phyloP scores from a whole-genome alignment of 2,329 filamentous ascomycete genomes.

The Penicillium polonicum region DNA sequence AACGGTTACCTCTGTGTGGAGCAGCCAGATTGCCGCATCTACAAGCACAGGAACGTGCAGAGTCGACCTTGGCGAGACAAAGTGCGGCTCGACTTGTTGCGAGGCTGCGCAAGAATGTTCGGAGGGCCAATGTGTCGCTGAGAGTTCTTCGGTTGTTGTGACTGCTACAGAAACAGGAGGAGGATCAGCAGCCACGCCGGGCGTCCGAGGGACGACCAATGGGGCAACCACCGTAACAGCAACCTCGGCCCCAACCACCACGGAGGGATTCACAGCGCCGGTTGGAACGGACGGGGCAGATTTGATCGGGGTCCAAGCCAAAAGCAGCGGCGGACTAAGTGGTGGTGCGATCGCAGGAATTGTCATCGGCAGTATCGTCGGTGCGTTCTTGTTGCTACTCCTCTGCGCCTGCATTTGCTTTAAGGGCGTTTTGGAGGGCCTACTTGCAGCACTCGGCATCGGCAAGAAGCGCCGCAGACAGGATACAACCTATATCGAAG shows the following conservation, averaged over 20 bases:
- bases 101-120: conserved; percentile 45
- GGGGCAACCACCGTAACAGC: conserved; percentile 45
- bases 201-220: conserved; percentile 47
- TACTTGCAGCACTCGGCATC: conserved; percentile 46
- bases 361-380: conserved; percentile 50
- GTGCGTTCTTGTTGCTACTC: conserved; percentile 46
- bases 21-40: conserved; percentile 36
- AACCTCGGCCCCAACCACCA: conserved; percentile 43
- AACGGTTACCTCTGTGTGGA: conserved; percentile 56
- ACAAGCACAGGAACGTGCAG: conserved; percentile 45
- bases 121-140: conserved; percentile 42
- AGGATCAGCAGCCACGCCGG: conserved; percentile 32
- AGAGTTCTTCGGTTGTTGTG: conserved; percentile 41
- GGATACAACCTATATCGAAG: conserved; percentile 43
- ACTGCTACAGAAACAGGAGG: conserved; percentile 31
- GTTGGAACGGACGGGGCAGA: conserved; percentile 44
- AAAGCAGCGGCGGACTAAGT: conserved; percentile 41
- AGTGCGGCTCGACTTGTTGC: conserved; percentile 49
- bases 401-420: conserved; percentile 47
- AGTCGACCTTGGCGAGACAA: conserved; percentile 44
- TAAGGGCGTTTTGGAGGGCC: conserved; percentile 40
- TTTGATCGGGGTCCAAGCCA: conserved; percentile 34
- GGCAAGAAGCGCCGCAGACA: conserved; percentile 37
- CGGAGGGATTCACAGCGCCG: conserved; percentile 47
- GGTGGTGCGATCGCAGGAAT: conserved; percentile 54